A percentile compares a stretch with the other conserved stretches of the same genome.
phyloP scores from a whole-genome alignment of 257 asterid species.

The Fraxinus excelsior region DNA sequence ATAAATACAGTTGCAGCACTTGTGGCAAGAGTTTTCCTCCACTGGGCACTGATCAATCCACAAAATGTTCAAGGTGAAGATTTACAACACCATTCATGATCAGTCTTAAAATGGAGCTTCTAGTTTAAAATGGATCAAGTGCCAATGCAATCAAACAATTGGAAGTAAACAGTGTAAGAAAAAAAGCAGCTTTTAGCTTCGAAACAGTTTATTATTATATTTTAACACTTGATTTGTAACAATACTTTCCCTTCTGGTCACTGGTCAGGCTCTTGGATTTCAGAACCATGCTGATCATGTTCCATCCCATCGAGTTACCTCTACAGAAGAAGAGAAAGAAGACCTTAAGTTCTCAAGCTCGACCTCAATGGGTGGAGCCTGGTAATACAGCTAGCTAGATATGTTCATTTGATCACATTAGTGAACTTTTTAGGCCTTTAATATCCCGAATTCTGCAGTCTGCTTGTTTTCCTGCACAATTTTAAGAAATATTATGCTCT shows the following conservation, averaged over 20 bases:
- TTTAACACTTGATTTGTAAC: constrained; percentile 19
- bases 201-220: background rate
- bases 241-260: constrained; percentile 12
- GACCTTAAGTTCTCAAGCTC: constrained; percentile 11
- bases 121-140: background rate
- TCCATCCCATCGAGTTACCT: background rate
- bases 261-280: background rate
- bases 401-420: background rate
- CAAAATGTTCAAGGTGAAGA: constrained; percentile 29
- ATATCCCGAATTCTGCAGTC: background rate
- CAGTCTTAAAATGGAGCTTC: background rate
- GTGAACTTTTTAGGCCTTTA: background rate
- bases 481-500: background rate
- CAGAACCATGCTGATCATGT: background rate
- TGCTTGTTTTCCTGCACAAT: background rate
- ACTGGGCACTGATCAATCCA: constrained; percentile 48
- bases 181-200: background rate
- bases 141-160: background rate
- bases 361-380: constrained; percentile 27
- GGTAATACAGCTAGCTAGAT: background rate
- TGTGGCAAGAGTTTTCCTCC: constrained; percentile 33
- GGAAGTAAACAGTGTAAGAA: background rate
- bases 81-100: constrained; percentile 25
- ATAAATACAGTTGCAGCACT: constrained; percentile 27
- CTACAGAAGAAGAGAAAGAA: background rate